Evolutionary conservation across 352 stramenopile species (phyloP).

Genomic region (Phytophthora multivora): DNA sequence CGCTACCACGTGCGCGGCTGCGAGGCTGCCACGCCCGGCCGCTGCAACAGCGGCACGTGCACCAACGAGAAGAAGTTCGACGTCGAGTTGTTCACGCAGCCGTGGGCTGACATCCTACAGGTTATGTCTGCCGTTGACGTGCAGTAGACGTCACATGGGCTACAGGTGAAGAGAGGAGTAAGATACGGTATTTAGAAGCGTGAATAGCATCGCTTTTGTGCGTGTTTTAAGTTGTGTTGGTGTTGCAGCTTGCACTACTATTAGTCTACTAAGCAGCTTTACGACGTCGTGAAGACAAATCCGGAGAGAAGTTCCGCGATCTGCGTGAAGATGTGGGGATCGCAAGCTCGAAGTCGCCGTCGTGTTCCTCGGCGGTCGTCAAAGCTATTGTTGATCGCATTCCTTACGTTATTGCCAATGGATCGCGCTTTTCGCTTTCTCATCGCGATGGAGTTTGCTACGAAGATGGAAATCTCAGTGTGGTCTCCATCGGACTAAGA

Average conservation of each 20-base stretch:
- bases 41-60: constrained; percentile 29
- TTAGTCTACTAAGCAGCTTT: neutral
- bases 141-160: constrained; percentile 16
- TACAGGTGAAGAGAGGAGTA: neutral
- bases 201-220: constrained; percentile 19
- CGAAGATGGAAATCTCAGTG: neutral
- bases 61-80: constrained; percentile 34
- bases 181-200: constrained; percentile 28
- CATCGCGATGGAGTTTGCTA: neutral
- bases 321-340: constrained; percentile 7
- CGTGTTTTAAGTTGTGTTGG: neutral
- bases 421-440: constrained; percentile 1
- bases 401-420: neutral
- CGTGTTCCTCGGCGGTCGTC: neutral
- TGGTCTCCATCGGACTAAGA: constrained; percentile 1
- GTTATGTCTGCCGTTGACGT: constrained; percentile 42
- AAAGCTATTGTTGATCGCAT: neutral
- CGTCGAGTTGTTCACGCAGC: constrained; percentile 55
- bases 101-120: constrained; percentile 47
- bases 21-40: constrained; percentile 24
- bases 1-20: constrained; percentile 57
- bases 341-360: neutral
- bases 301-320: constrained; percentile 6
- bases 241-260: neutral
- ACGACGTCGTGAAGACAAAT: constrained; percentile 28